These are phyloP conservation scores for Lichina pygmaea DNA, from an alignment of 495 filamentous ascomycete genomes.

Conservation along the genomic window DNA sequence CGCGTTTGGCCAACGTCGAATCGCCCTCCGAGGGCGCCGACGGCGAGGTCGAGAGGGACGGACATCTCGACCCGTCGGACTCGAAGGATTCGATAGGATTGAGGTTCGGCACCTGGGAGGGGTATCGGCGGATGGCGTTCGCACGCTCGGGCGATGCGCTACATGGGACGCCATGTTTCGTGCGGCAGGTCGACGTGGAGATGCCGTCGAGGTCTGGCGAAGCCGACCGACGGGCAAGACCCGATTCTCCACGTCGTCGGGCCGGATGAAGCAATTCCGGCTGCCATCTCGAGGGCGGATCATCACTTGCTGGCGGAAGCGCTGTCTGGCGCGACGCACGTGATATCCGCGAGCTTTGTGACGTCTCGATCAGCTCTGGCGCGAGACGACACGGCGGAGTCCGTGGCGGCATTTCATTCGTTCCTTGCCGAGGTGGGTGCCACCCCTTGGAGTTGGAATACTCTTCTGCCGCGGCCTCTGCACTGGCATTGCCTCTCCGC, in stretches of 20 bases:
- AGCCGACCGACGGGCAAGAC: too few species aligned
- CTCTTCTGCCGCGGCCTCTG: constrained; percentile 6
- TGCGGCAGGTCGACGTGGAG: too few species aligned
- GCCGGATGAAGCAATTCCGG: background rate
- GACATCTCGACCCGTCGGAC: constrained; percentile 19
- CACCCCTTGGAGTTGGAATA: constrained; percentile 10
- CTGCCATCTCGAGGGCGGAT: background rate
- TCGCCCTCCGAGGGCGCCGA: constrained; percentile 14
- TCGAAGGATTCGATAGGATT: constrained; percentile 30
- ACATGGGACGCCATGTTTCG: too few species aligned
- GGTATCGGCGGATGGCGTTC: constrained; percentile 17
- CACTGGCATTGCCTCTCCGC: constrained; percentile 20
- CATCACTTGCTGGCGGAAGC: constrained; percentile 1
- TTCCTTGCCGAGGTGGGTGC: constrained; percentile 10
- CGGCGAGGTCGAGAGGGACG: constrained; percentile 22
- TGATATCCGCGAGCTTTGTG: constrained; percentile 15
- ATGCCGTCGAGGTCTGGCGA: too few species aligned
- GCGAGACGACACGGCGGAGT: constrained; percentile 20
- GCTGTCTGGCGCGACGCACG: constrained; percentile 10
- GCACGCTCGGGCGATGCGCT: background rate
- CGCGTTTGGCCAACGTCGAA: constrained; percentile 13
- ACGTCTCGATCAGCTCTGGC: constrained; percentile 31
- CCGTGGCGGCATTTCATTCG: constrained; percentile 1
- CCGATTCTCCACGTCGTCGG: too few species aligned
- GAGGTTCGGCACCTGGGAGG: constrained; percentile 26